Evolutionary conservation across 495 filamentous ascomycete species (phyloP).

Genomic region (Schizothecium vesticola): DNA sequence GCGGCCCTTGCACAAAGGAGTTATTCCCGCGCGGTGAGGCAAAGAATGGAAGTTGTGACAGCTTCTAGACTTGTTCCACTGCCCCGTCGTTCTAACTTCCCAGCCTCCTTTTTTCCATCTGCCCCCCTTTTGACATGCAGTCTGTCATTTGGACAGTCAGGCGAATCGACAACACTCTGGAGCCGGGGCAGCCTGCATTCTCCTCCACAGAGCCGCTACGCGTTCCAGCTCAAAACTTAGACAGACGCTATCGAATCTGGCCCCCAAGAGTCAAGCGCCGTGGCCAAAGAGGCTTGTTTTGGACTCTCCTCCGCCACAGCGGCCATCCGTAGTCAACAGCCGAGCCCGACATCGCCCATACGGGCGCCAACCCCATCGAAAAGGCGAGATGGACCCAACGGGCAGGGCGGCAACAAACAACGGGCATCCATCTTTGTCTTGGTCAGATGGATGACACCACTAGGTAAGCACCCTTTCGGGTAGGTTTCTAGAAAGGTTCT

Average conservation of each 20-base stretch:
- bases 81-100: background rate
- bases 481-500: conserved; percentile 12
- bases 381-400: background rate
- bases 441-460: background rate
- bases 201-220: background rate
- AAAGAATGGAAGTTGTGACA: background rate
- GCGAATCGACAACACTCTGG: background rate
- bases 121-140: background rate
- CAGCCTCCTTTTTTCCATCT: background rate
- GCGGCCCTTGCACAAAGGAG: background rate
- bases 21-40: background rate
- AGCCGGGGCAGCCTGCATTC: too few relatives aligned
- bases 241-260: background rate
- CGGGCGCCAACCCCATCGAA: background rate
- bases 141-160: background rate
- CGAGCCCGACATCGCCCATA: background rate
- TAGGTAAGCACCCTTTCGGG: background rate
- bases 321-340: background rate
- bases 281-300: background rate
- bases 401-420: background rate
- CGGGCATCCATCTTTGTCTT: background rate
- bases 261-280: background rate
- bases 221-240: background rate
- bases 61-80: background rate
- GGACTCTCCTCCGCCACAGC: too few relatives aligned